Conservation (phyloP, 176 grass and related monocot genomes). For the Juncus effusus region DNA sequence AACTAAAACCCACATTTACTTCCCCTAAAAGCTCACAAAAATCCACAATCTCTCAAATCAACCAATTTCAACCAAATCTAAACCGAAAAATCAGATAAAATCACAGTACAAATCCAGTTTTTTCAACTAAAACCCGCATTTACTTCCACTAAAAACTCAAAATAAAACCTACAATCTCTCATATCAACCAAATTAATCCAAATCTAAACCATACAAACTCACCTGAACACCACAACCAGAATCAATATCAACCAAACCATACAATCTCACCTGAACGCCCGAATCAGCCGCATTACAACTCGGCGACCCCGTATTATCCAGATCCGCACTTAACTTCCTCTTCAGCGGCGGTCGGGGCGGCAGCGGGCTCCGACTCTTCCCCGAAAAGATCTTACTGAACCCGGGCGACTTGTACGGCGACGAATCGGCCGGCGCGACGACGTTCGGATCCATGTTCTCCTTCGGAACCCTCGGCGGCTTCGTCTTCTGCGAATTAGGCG, state of each 20-base stretch:
- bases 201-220: no score
- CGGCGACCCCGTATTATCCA: not conserved
- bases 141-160: no score
- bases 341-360: constrained; percentile 33
- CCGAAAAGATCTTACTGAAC: constrained; percentile 34
- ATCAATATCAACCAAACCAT: not conserved
- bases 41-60: no score
- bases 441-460: constrained; percentile 29
- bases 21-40: no score
- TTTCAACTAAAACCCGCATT: no score
- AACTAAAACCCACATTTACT: no score
- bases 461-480: constrained; percentile 22
- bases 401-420: constrained; percentile 44
- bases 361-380: constrained; percentile 33
- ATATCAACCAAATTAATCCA: no score
- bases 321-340: constrained; percentile 32
- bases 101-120: no score
- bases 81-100: no score
- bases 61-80: no score
- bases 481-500: constrained; percentile 44
- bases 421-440: constrained; percentile 34
- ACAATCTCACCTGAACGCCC: constrained; percentile 34
- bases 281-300: constrained; percentile 20
- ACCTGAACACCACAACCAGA: constrained; percentile 25
- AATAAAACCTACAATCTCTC: no score